A percentile compares a stretch with the other conserved stretches of the same genome.
Evolutionary conservation across 352 stramenopile genomes (phyloP).

Genomic region (Phytophthora sansomeana): DNA sequence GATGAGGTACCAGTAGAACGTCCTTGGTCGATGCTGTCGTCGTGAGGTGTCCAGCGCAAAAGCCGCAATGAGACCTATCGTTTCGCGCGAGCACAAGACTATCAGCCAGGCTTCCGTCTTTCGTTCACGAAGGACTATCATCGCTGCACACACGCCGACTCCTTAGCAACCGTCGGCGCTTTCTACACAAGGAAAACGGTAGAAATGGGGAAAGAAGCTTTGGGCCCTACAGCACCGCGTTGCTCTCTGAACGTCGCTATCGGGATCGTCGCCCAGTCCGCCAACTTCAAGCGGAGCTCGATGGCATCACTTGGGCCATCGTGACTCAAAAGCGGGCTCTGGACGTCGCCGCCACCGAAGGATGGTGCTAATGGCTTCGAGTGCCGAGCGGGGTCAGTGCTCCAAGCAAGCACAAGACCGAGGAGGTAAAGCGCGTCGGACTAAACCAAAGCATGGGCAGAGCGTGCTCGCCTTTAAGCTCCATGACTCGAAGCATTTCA

Average conservation of each 20-base stretch:
- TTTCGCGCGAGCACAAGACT: slow-evolving; percentile 22
- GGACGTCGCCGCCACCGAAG: slow-evolving; percentile 19
- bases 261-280: slow-evolving; percentile 29
- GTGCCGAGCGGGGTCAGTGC: not conserved
- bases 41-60: slow-evolving; percentile 34
- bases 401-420: not conserved
- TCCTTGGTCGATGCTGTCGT: slow-evolving; percentile 4
- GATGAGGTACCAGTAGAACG: not conserved
- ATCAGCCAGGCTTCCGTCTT: not conserved
- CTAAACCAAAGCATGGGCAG: slow-evolving; percentile 9
- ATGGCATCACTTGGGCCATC: slow-evolving; percentile 4
- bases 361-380: slow-evolving; percentile 17
- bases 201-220: slow-evolving; percentile 3
- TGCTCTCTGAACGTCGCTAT: slow-evolving; percentile 9
- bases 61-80: slow-evolving; percentile 33
- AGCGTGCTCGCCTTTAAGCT: too few species aligned
- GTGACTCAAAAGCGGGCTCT: slow-evolving; percentile 16
- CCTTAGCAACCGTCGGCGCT: slow-evolving; percentile 29
- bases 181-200: slow-evolving; percentile 7
- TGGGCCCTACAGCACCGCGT: slow-evolving; percentile 7
- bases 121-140: slow-evolving; percentile 22
- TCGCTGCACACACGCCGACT: slow-evolving; percentile 14
- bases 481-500: slow-evolving; percentile 10
- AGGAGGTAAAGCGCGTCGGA: slow-evolving; percentile 16
- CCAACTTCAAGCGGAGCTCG: slow-evolving; percentile 33